Evolutionary conservation across 257 asterid genomes (phyloP), one percentile per base, ranked within the genome.

Genomic region (Verbascum thapsus): DNA sequence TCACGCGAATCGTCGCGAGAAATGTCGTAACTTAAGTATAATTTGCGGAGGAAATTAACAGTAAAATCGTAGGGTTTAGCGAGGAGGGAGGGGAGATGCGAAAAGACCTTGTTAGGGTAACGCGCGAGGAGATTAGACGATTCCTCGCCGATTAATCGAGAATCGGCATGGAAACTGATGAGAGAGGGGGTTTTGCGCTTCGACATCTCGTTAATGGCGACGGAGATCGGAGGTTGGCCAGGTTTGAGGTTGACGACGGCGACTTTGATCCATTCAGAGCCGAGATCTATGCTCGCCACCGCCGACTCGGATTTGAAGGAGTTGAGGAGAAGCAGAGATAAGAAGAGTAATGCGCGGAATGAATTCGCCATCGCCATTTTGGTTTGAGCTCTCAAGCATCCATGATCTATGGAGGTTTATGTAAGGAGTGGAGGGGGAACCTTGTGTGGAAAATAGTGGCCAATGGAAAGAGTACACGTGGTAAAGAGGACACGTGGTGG

Each of bases 151-250:
- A 94, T 87, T 37, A 90, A 72, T 3, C 99, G 84, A 17, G 82
- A 66, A 43, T 80, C 89, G 13, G 88, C 76, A 55, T 81, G 91
- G 72, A 94, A 94, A 8, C 96, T 81, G 68, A 94, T 84, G 10
- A 94, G 87, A 1, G 88, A 57, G 1, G 99, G 97, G 13, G 96
- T 79, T 61, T 94, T 94, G 3, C 99, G 85, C 76, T 94, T 94
- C 55, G 99, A 94, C 99, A 94, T 94, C 59, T 94, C 99, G 74
- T 94, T 94, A 35, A 94, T 90, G 63, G 95, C 99, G 77, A 94
- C 69, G 2, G 99, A 73, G 61, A 94, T 94, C 75, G 99, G 99
- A 0, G 94, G 68, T 67, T 87, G 97, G 8, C 95, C 95, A 3
- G 97, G 99, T 63, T 94, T 94, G 37, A 89, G 88, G 73, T 90